Evolutionary conservation across 2,329 filamentous ascomycete genomes (phyloP).

Genomic region (Paraconiothyrium brasiliense): DNA sequence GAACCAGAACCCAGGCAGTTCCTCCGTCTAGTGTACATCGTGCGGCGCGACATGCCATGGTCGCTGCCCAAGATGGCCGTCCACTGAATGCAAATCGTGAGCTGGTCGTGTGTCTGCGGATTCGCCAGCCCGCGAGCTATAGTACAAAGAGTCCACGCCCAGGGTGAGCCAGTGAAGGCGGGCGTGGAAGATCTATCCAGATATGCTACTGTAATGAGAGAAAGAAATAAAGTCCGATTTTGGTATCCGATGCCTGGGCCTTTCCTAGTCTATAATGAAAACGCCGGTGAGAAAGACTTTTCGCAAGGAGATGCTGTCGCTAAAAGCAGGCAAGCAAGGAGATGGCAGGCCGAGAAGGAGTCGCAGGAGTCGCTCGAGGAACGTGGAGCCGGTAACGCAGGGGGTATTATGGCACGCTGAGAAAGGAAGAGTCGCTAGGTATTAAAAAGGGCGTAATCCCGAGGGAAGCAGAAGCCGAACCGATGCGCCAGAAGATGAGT

Average conservation of each 20-base stretch:
- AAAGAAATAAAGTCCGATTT: constrained; percentile 44
- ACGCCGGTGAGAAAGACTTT: constrained; percentile 48
- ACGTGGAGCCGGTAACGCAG: constrained; percentile 38
- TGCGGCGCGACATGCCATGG: constrained; percentile 33
- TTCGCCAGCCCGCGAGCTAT: constrained; percentile 44
- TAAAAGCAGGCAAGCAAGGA: constrained; percentile 32
- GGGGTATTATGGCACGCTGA: constrained; percentile 51
- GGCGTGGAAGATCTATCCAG: constrained; percentile 45
- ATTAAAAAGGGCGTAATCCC: constrained; percentile 49
- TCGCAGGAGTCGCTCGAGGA: constrained; percentile 30
- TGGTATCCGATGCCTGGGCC: constrained; percentile 54
- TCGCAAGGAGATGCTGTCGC: constrained; percentile 49
- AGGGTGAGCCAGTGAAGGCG: constrained; percentile 43
- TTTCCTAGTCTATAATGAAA: constrained; percentile 48
- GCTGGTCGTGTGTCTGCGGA: constrained; percentile 39
- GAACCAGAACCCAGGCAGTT: constrained; percentile 45
- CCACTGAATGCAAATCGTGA: constrained; percentile 44
- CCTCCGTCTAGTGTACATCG: constrained; percentile 33
- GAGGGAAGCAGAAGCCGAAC: constrained; percentile 30
- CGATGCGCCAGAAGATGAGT: constrained; percentile 26
- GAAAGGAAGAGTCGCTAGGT: constrained; percentile 46
- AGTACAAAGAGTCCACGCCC: constrained; percentile 43
- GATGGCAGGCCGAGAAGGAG: constrained; percentile 34
- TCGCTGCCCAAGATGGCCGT: constrained; percentile 42
- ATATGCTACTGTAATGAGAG: constrained; percentile 32